Percentiles rank a stretch among this genome's conserved stretches.
phyloP scores from a whole-genome alignment of 2,329 filamentous ascomycete genomes.

The Calonectria hawksworthii region DNA sequence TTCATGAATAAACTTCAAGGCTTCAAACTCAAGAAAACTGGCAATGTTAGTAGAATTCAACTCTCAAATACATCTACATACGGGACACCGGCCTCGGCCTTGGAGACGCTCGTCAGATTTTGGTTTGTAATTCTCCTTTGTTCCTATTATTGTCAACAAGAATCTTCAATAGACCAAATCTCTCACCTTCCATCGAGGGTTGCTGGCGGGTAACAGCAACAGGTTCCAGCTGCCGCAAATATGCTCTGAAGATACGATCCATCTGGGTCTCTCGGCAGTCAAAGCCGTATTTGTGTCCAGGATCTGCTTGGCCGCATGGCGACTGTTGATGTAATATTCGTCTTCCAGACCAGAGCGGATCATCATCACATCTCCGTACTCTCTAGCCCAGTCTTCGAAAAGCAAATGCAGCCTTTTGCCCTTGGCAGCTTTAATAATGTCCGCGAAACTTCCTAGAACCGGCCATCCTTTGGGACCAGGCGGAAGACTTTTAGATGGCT shows the following conservation, averaged over 20 bases:
- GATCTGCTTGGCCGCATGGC: slow-evolving; percentile 5
- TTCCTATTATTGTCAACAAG: background rate
- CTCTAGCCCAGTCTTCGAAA: slow-evolving; percentile 6
- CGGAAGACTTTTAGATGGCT: slow-evolving; percentile 9
- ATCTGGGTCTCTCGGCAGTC: slow-evolving; percentile 13
- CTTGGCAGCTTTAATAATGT: slow-evolving; percentile 1
- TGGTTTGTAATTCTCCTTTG: slow-evolving; percentile 11
- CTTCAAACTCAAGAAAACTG: slow-evolving; percentile 19
- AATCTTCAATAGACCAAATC: background rate
- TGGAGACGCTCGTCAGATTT: slow-evolving; percentile 5
- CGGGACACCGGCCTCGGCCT: slow-evolving; percentile 6
- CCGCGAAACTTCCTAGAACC: slow-evolving; percentile 1
- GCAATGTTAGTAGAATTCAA: background rate
- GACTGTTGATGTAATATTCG: slow-evolving; percentile 18
- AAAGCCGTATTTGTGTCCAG: slow-evolving; percentile 4
- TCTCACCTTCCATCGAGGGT: slow-evolving; percentile 11
- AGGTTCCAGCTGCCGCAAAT: slow-evolving; percentile 17
- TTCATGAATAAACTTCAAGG: slow-evolving; percentile 14
- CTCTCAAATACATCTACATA: background rate
- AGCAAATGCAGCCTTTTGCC: background rate
- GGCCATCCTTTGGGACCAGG: slow-evolving; percentile 16
- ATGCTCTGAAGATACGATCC: slow-evolving; percentile 17
- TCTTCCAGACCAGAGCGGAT: background rate
- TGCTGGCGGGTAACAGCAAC: background rate
- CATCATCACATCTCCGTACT: slow-evolving; percentile 17